Evolutionary conservation across 495 filamentous ascomycete species (phyloP), one percentile per base, ranked within the genome.

Genomic region (Trichoderma virens): DNA sequence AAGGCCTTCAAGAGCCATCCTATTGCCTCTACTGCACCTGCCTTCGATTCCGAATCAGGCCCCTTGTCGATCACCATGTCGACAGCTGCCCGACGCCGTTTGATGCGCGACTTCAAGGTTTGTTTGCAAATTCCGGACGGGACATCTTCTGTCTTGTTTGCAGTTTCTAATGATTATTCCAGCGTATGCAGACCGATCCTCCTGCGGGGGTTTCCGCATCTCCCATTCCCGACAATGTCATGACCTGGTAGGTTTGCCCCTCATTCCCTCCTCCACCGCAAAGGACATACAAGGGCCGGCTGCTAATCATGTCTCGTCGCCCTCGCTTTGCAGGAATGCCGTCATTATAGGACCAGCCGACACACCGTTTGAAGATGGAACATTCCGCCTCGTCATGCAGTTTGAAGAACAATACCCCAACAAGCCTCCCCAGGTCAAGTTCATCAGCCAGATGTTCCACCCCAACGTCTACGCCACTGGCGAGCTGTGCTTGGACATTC

Each of bases 101-200:
- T 97, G 70, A 97, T 97, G 93, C 88, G 93, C 69, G 93, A 97
- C 80, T 97, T 97, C 83, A 97, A 96, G 90, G 93, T 96, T 78
- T 62, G 83, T 28, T 20, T 9, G 23, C 5, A 9, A 32, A 3
- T 5, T 30, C 62, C 45, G 31, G 11, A 32, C 16, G 11, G 59
- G 11, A 8, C 16, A n/a, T n/a, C 25, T 34, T 28, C 1, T 45
- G 0, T 30, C 61, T 32, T 41, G 28, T 30, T 30, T 31, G 25
- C 43, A 47, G 7, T 30, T 62, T 70, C 43, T 67, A 62, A 35
- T 2, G 63, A 45, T 25, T 64, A 54, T 25, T 65, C 45, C 71
- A 97, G 94, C 92, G 94, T 74, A 98, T 98, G 95, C 94, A 98
- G 82, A 97, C 93, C 65, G 94, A 98, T 73, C 94, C 94, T 70